These are phyloP conservation scores for Kuraishia cidri DNA, from an alignment of 805 yeast genomes.

Conservation along the genomic window DNA sequence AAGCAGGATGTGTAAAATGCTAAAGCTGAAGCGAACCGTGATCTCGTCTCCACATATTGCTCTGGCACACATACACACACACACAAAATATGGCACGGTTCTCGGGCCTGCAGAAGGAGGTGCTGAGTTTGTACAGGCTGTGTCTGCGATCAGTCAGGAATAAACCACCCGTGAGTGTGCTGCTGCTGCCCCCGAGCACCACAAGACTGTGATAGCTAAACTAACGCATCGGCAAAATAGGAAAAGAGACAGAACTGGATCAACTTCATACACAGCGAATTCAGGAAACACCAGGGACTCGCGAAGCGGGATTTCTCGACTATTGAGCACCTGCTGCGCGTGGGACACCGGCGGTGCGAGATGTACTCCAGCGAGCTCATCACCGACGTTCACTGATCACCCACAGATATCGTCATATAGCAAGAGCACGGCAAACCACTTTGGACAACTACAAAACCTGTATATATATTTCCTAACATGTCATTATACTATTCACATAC, in stretches of 20 bases:
- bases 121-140: constrained; percentile 35
- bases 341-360: constrained; percentile 65
- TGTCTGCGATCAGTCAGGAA: constrained; percentile 33
- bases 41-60: too few relatives aligned
- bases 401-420: too few relatives aligned
- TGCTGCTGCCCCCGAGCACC: background rate
- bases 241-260: constrained; percentile 22
- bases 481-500: too few relatives aligned
- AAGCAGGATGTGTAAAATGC: too few relatives aligned
- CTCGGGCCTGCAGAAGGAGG: constrained; percentile 46
- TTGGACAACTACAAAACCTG: too few relatives aligned
- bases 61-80: background rate
- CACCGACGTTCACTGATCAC: constrained; percentile 45
- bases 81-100: constrained; percentile 3
- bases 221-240: constrained; percentile 6
- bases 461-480: too few relatives aligned
- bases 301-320: constrained; percentile 78
- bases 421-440: too few relatives aligned
- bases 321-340: constrained; percentile 74
- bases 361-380: constrained; percentile 65
- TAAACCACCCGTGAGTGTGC: constrained; percentile 31
- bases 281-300: constrained; percentile 43
- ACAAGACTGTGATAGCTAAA: background rate
- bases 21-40: too few relatives aligned
- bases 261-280: constrained; percentile 37